Conservation (phyloP, 768 basidiomycete genomes). For the Boletus vinaceobasis region DNA sequence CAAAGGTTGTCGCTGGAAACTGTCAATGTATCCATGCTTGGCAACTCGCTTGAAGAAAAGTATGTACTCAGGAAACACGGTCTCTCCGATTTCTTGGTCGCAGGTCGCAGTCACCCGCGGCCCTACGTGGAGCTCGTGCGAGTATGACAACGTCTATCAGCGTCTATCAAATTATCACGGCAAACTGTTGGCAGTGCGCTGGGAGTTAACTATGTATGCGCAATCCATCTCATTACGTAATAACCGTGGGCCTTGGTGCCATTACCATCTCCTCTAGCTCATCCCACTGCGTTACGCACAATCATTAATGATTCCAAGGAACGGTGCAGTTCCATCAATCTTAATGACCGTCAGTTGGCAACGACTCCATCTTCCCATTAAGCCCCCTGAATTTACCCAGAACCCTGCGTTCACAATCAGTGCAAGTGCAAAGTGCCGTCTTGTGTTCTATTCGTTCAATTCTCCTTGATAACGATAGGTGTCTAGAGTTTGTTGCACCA, state of each 20-base stretch:
- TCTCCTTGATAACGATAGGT: neutral
- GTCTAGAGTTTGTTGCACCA: neutral
- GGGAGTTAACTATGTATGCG: neutral
- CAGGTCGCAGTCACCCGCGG: neutral
- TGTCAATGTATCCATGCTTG: neutral
- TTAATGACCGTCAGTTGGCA: neutral
- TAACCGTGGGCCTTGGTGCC: too few species aligned
- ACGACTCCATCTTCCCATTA: neutral
- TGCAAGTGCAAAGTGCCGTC: neutral
- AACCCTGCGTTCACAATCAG: neutral
- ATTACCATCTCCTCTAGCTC: too few species aligned
- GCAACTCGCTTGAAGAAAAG: neutral
- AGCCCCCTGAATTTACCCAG: neutral
- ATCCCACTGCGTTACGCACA: neutral
- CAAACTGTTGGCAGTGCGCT: neutral
- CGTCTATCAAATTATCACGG: neutral
- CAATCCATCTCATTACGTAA: neutral
- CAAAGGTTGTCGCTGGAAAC: neutral
- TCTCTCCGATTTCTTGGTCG: neutral
- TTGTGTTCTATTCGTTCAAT: neutral
- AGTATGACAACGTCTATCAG: neutral
- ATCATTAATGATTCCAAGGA: neutral
- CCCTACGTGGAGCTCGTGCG: neutral
- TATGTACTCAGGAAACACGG: neutral
- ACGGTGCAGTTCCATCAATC: neutral